These are phyloP conservation scores for Xylaria multiplex DNA, from an alignment of 2,329 filamentous ascomycete genomes.

Conservation along the genomic window DNA sequence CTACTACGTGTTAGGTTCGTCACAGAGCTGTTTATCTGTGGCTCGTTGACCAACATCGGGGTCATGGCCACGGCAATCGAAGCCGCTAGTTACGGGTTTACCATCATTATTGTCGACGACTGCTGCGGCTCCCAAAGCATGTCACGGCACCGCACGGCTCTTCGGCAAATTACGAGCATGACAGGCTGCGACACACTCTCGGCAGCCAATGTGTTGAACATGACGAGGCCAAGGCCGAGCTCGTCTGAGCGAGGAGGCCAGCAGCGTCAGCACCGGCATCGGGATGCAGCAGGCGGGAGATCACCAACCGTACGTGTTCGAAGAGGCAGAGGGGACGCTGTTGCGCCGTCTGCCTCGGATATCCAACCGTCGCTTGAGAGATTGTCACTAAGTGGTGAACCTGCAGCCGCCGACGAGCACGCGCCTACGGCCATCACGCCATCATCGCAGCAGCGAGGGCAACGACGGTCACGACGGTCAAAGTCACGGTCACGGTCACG, in stretches of 20 bases:
- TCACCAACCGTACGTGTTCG: conserved; percentile 47
- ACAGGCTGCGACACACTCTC: conserved; percentile 76
- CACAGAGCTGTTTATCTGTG: conserved; percentile 89
- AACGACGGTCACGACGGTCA: conserved; percentile 3
- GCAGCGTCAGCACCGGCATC: conserved; percentile 31
- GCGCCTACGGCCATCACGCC: conserved; percentile 37
- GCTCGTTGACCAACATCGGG: conserved; percentile 85
- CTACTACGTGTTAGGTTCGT: conserved; percentile 86
- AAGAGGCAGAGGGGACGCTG: conserved; percentile 40
- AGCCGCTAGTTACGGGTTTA: conserved; percentile 85
- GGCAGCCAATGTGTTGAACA: conserved; percentile 66
- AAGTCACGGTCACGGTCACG: conserved; percentile 2
- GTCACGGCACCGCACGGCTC: conserved; percentile 73
- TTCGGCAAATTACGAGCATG: conserved; percentile 76
- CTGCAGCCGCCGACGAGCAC: conserved; percentile 44
- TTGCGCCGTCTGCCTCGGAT: conserved; percentile 41
- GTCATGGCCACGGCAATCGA: conserved; percentile 93
- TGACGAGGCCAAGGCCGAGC: conserved; percentile 43
- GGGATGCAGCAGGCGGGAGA: conserved; percentile 36
- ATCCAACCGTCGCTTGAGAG: conserved; percentile 50
- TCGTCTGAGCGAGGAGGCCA: conserved; percentile 33
- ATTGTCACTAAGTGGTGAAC: conserved; percentile 49
- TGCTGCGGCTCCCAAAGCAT: conserved; percentile 84
- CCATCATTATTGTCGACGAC: conserved; percentile 88
- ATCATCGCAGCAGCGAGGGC: conserved; percentile 32